Evolutionary conservation across 805 yeast species (phyloP).

Genomic region (Suhomyces emberorum): DNA sequence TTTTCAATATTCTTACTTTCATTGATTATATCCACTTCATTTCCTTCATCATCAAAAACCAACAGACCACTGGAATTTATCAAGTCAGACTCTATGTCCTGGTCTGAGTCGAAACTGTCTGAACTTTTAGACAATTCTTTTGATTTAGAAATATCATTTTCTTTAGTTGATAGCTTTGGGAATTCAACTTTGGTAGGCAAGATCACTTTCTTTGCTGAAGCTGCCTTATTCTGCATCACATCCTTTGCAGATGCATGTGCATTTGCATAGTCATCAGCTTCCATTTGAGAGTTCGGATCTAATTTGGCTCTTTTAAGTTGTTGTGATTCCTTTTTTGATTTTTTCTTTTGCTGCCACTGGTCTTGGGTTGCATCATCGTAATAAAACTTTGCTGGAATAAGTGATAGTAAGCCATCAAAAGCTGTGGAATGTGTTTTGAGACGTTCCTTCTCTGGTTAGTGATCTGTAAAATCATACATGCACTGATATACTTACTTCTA

Average conservation of each 20-base stretch:
- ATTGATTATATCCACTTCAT: conserved; percentile 31
- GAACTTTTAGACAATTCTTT: conserved; percentile 10
- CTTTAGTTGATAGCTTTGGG: conserved; percentile 10
- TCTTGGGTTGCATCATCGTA: conserved; percentile 86
- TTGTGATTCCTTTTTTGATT: conserved; percentile 60
- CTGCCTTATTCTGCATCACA: conserved; percentile 52
- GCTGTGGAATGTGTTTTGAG: conserved; percentile 75
- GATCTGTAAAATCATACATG: no score
- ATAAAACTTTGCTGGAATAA: conserved; percentile 92
- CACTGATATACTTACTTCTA: conserved; percentile 65
- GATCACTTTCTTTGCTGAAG: conserved; percentile 48
- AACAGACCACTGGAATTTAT: conserved; percentile 24
- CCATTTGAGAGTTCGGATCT: conserved; percentile 57
- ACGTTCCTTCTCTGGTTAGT: no score
- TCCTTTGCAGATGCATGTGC: conserved; percentile 56
- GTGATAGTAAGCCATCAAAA: conserved; percentile 81
- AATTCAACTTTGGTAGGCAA: conserved; percentile 26
- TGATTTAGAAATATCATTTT: conserved; percentile 8
- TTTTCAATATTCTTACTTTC: conserved; percentile 11
- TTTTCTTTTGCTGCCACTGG: conserved; percentile 88
- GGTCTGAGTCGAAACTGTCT: conserved; percentile 14
- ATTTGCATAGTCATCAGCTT: conserved; percentile 40
- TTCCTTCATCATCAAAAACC: conserved; percentile 73
- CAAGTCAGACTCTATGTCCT: conserved; percentile 9
- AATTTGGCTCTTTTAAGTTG: conserved; percentile 66